A percentile compares a stretch with the other conserved stretches of the same genome.
These are phyloP conservation scores for Leishmania amazonensis DNA, from an alignment of 208 protist species.

Conservation along the genomic window DNA sequence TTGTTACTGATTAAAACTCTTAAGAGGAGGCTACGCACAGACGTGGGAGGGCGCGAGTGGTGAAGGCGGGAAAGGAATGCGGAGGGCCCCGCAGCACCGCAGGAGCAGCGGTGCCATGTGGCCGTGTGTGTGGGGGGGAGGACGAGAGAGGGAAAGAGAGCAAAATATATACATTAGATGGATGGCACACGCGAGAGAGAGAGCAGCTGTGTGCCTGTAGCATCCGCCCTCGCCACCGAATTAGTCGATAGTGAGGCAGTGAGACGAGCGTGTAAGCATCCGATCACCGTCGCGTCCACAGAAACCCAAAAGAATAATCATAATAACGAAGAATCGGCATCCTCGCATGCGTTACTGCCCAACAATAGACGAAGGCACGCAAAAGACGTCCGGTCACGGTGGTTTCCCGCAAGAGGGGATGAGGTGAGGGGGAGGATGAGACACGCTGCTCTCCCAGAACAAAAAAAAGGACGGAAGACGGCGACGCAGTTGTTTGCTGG, in stretches of 20 bases:
- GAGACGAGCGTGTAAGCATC: background rate
- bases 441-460: background rate
- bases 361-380: background rate
- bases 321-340: background rate
- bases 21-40: background rate
- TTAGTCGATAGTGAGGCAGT: background rate
- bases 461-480: too few species aligned
- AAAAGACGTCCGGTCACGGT: background rate
- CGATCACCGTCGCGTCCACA: background rate
- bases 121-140: background rate
- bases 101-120: background rate
- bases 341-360: background rate
- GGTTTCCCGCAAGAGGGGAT: background rate
- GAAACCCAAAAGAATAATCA: too few species aligned
- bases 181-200: background rate
- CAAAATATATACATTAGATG: background rate
- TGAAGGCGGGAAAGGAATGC: background rate
- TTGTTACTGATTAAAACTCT: background rate
- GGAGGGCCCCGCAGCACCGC: background rate
- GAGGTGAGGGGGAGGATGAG: background rate
- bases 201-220: background rate
- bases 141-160: background rate
- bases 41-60: background rate
- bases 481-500: background rate
- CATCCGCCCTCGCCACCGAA: background rate